These are phyloP conservation scores for Tolypocladium ovalisporum DNA, from an alignment of 2,329 filamentous ascomycete species.

Conservation along the genomic window DNA sequence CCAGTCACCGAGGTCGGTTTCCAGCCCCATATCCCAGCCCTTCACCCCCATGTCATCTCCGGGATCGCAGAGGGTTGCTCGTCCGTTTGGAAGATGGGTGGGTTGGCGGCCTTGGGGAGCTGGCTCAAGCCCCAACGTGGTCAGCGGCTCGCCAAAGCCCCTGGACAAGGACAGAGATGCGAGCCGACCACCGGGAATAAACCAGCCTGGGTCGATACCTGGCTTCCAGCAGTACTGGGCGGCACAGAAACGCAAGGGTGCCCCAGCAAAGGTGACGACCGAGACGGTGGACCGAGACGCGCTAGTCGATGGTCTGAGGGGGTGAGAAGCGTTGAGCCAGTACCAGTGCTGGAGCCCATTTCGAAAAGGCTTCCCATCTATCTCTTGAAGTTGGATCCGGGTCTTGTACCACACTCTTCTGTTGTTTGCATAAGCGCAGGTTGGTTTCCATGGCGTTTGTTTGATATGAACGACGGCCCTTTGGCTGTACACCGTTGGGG, in stretches of 20 bases:
- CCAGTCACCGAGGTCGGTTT: slow-evolving; percentile 20
- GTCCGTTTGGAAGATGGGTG: slow-evolving; percentile 31
- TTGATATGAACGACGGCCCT: background rate
- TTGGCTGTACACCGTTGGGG: background rate
- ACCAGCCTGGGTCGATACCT: slow-evolving; percentile 64
- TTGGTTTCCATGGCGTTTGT: background rate
- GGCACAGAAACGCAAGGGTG: slow-evolving; percentile 36
- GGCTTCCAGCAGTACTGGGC: slow-evolving; percentile 54
- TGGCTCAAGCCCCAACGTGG: slow-evolving; percentile 5
- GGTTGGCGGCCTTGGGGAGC: slow-evolving; percentile 38
- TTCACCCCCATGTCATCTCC: slow-evolving; percentile 14
- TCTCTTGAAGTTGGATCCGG: background rate
- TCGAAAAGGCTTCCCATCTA: background rate
- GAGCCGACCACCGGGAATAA: slow-evolving; percentile 59
- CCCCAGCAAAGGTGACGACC: slow-evolving; percentile 46
- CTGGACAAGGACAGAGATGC: slow-evolving; percentile 19
- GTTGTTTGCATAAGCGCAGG: background rate
- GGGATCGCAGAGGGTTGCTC: slow-evolving; percentile 11
- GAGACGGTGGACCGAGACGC: slow-evolving; percentile 48
- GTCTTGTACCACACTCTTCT: background rate
- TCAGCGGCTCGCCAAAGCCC: slow-evolving; percentile 6
- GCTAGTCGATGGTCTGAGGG: slow-evolving; percentile 44
- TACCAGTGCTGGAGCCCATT: background rate
- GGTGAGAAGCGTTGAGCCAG: slow-evolving; percentile 8
- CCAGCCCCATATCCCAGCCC: slow-evolving; percentile 18